Conservation (phyloP, 441 rosid genomes). For the Macaranga tanarius region DNA sequence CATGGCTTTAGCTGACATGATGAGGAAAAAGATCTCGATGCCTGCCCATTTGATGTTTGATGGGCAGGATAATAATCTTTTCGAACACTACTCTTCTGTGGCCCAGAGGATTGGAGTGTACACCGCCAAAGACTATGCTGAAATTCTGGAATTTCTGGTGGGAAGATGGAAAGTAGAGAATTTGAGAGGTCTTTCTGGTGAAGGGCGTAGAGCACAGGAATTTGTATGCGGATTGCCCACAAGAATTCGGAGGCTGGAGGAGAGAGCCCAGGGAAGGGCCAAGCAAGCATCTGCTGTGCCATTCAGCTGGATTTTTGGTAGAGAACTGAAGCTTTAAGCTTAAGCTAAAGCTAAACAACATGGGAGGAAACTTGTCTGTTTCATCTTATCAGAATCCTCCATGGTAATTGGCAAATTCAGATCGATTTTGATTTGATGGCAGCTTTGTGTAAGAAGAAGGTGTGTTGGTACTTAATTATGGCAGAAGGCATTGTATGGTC, state of each 20-base stretch:
- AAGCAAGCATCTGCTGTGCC: constrained; percentile 59
- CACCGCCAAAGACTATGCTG: constrained; percentile 80
- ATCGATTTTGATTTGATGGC: too few relatives aligned
- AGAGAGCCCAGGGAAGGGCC: constrained; percentile 70
- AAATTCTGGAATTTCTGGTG: constrained; percentile 78
- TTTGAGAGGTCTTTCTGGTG: constrained; percentile 60
- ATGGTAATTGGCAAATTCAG: too few relatives aligned
- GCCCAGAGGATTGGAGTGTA: constrained; percentile 86
- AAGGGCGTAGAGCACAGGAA: constrained; percentile 82
- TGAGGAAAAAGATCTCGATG: constrained; percentile 88
- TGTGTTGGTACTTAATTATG: too few relatives aligned
- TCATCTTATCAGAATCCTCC: too few relatives aligned
- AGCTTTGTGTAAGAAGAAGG: too few relatives aligned
- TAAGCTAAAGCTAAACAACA: too few relatives aligned
- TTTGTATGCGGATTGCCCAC: constrained; percentile 65
- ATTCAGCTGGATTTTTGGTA: constrained; percentile 74
- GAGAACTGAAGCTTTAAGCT: constrained; percentile 59
- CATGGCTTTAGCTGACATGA: constrained; percentile 76
- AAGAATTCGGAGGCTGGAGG: constrained; percentile 73
- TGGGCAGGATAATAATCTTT: constrained; percentile 62
- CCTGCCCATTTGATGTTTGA: constrained; percentile 92
- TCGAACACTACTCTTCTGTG: constrained; percentile 69
- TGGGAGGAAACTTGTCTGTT: too few relatives aligned
- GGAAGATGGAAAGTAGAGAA: constrained; percentile 68
- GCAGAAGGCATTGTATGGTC: too few relatives aligned